phyloP scores from a whole-genome alignment of 2,329 filamentous ascomycete genomes.

The Aspergillus intermedius region DNA sequence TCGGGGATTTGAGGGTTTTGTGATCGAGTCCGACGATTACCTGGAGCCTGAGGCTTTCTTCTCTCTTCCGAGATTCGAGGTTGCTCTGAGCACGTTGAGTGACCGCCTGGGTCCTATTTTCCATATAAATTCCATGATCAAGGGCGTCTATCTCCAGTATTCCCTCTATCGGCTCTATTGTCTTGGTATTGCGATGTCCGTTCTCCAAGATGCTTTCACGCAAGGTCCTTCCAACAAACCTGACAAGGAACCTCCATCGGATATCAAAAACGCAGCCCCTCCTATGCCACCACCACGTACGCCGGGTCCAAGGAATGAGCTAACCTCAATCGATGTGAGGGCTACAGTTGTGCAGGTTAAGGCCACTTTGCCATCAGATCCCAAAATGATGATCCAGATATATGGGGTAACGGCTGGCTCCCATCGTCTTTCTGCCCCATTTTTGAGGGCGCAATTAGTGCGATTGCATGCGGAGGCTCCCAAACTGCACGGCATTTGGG shows the following conservation, averaged over 20 bases:
- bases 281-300: conserved; percentile 22
- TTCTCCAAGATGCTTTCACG: conserved; percentile 63
- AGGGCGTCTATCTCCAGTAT: conserved; percentile 75
- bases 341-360: conserved; percentile 79
- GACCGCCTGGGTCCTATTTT: conserved; percentile 83
- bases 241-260: conserved; percentile 5
- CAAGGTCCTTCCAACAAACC: conserved; percentile 17
- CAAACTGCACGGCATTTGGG: conserved; percentile 76
- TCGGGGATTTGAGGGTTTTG: conserved; percentile 78
- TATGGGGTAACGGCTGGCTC: conserved; percentile 75
- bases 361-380: conserved; percentile 78
- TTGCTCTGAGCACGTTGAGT: conserved; percentile 75
- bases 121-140: conserved; percentile 74
- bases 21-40: conserved; percentile 79
- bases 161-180: conserved; percentile 93
- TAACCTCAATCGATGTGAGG: conserved; percentile 76
- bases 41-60: conserved; percentile 83
- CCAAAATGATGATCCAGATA: conserved; percentile 83
- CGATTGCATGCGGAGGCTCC: conserved; percentile 86
- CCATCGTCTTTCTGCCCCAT: conserved; percentile 82
- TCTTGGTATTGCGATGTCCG: conserved; percentile 70
- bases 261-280: conserved; percentile 10
- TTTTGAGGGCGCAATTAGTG: conserved; percentile 66
- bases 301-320: conserved; percentile 46
- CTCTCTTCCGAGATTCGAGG: conserved; percentile 76